Conservation (phyloP, 768 basidiomycete genomes). For the Hericium rajendrae region DNA sequence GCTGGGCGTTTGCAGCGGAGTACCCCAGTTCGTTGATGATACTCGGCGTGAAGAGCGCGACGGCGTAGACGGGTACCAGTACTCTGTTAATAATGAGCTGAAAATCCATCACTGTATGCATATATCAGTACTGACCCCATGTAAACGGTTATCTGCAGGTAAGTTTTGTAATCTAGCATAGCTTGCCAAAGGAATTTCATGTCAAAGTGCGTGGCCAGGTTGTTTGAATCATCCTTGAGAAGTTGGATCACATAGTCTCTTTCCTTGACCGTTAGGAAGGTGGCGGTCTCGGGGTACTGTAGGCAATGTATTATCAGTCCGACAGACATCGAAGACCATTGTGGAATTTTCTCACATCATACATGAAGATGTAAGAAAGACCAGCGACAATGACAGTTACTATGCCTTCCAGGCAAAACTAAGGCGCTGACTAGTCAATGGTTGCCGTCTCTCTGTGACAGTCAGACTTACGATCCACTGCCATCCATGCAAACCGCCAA, state of each 20-base stretch:
- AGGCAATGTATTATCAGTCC: neutral
- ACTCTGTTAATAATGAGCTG: slow-evolving; percentile 19
- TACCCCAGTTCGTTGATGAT: slow-evolving; percentile 33
- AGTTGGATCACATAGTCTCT: slow-evolving; percentile 21
- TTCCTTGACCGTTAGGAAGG: slow-evolving; percentile 29
- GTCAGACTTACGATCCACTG: slow-evolving; percentile 36
- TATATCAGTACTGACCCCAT: slow-evolving; percentile 18
- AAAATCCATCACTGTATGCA: neutral
- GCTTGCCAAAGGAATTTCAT: slow-evolving; percentile 26
- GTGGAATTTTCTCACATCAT: slow-evolving; percentile 23
- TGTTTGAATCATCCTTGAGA: slow-evolving; percentile 19
- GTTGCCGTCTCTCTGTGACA: neutral
- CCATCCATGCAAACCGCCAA: slow-evolving; percentile 29
- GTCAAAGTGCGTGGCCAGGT: slow-evolving; percentile 25
- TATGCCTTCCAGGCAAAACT: neutral
- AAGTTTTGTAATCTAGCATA: slow-evolving; percentile 22
- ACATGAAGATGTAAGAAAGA: slow-evolving; percentile 30
- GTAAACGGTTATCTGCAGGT: slow-evolving; percentile 25
- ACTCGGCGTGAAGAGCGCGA: slow-evolving; percentile 28
- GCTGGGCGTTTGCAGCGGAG: slow-evolving; percentile 32
- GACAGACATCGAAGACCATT: neutral
- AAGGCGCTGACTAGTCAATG: neutral
- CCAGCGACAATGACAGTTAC: slow-evolving; percentile 29
- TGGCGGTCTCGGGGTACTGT: slow-evolving; percentile 35
- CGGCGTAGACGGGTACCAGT: slow-evolving; percentile 36